Evolutionary conservation across 2,329 filamentous ascomycete genomes (phyloP).

Genomic region (Blastomyces parvus): DNA sequence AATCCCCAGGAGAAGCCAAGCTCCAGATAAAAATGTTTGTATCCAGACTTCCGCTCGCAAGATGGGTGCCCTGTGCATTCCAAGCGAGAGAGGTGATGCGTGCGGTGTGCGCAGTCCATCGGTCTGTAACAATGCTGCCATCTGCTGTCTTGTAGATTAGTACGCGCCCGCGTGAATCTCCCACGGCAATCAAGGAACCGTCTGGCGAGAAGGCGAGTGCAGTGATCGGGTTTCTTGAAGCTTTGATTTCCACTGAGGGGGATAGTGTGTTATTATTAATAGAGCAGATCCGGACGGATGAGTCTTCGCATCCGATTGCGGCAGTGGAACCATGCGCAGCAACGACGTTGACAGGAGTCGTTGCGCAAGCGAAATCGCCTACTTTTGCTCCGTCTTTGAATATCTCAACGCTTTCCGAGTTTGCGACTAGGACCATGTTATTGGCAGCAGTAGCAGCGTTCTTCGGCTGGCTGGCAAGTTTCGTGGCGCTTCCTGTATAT

Average conservation of each 20-base stretch:
- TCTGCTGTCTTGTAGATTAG: conserved; percentile 60
- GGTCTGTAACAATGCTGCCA: conserved; percentile 69
- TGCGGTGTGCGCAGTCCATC: conserved; percentile 63
- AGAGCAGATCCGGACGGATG: conserved; percentile 65
- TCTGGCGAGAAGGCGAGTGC: conserved; percentile 72
- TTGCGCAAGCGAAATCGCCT: conserved; percentile 52
- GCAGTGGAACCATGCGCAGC: conserved; percentile 59
- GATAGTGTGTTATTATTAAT: conserved; percentile 48
- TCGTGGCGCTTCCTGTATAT: conserved; percentile 59
- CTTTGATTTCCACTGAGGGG: conserved; percentile 52
- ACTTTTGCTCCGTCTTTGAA: conserved; percentile 50
- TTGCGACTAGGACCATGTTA: conserved; percentile 49
- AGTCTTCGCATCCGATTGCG: conserved; percentile 67
- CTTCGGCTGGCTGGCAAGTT: conserved; percentile 72
- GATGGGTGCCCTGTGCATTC: conserved; percentile 67
- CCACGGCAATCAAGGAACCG: conserved; percentile 69
- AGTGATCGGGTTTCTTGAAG: conserved; percentile 63
- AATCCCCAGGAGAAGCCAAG: conserved; percentile 67
- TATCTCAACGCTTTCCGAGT: conserved; percentile 50
- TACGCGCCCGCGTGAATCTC: conserved; percentile 79
- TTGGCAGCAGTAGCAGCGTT: conserved; percentile 51
- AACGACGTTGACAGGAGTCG: conserved; percentile 56
- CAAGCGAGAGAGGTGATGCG: conserved; percentile 62
- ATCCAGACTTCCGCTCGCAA: conserved; percentile 77
- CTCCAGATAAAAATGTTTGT: conserved; percentile 93